Percentiles rank a stretch among this genome's conserved stretches.
Conservation (phyloP, 257 asterid genomes). For the Solanum microdontum region DNA sequence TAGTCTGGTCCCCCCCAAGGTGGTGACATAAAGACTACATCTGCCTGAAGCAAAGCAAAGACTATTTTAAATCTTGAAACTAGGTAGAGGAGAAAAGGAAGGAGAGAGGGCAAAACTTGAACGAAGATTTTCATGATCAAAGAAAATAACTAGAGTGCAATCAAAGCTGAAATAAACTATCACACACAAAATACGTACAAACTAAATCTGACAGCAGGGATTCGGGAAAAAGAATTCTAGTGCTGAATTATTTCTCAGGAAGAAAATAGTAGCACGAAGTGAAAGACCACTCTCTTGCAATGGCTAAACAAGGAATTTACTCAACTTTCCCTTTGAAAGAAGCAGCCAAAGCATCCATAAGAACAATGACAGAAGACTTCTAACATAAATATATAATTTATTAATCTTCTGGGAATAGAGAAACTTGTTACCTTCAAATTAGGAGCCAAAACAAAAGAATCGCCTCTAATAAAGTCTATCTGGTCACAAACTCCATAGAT, state of each 20-base stretch:
- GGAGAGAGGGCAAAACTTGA: not conserved
- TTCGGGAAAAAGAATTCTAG: not conserved
- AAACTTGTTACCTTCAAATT: constrained; percentile 45
- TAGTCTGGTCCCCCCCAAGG: constrained; percentile 99
- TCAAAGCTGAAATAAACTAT: not conserved
- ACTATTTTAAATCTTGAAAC: not conserved
- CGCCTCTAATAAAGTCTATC: constrained; percentile 78
- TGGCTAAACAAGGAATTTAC: not conserved
- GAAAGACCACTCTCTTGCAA: not conserved
- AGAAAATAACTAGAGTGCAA: not conserved
- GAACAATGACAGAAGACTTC: not conserved
- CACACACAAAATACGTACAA: not conserved
- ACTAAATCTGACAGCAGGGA: not conserved
- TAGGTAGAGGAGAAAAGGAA: not conserved
- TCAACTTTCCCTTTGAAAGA: not conserved
- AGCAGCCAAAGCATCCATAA: not conserved
- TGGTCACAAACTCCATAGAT: constrained; percentile 63
- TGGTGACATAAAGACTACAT: constrained; percentile 78
- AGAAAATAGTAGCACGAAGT: not conserved
- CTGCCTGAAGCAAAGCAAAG: constrained; percentile 42
- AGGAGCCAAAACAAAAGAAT: constrained; percentile 62
- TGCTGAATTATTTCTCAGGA: not conserved
- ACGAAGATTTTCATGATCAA: not conserved
- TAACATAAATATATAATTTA: not conserved
- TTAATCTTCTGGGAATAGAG: not conserved